Conservation (phyloP, 2,329 filamentous ascomycete species). For the Ceratocystis cubensis region DNA sequence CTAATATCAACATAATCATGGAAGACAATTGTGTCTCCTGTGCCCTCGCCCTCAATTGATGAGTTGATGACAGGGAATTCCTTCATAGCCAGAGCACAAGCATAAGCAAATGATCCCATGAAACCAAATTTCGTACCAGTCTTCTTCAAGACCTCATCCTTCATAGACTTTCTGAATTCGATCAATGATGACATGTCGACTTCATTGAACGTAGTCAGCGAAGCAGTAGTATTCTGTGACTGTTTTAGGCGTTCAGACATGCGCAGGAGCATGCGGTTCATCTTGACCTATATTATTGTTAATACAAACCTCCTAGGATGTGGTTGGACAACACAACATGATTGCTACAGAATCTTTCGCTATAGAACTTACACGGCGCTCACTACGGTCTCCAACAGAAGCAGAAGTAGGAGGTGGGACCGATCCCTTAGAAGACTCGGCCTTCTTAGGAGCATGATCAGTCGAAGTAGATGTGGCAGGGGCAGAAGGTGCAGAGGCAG, state of each 20-base stretch:
- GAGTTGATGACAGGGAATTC: slow-evolving; percentile 93
- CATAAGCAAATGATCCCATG: slow-evolving; percentile 94
- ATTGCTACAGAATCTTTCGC: not conserved
- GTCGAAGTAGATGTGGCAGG: slow-evolving; percentile 11
- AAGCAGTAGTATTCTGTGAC: slow-evolving; percentile 95
- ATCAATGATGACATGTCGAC: slow-evolving; percentile 98
- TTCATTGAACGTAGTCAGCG: slow-evolving; percentile 96
- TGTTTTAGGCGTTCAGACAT: slow-evolving; percentile 98
- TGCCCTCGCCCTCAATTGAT: slow-evolving; percentile 88
- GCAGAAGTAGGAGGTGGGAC: slow-evolving; percentile 26
- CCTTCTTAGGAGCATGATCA: slow-evolving; percentile 19
- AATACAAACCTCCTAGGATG: not conserved
- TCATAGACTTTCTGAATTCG: slow-evolving; percentile 95
- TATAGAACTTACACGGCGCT: slow-evolving; percentile 59
- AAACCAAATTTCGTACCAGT: slow-evolving; percentile 97
- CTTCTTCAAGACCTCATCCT: slow-evolving; percentile 91
- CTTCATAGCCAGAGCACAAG: slow-evolving; percentile 81
- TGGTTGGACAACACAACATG: not conserved
- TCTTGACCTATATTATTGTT: slow-evolving; percentile 63
- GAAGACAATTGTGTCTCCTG: slow-evolving; percentile 96
- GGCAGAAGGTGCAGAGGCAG: slow-evolving; percentile 24
- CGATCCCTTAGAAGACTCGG: slow-evolving; percentile 21
- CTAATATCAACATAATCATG: slow-evolving; percentile 96
- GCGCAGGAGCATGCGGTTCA: slow-evolving; percentile 98
- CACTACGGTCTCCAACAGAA: slow-evolving; percentile 61